Evolutionary conservation across 192 early-diverging fungal genomes (phyloP).

Genomic region (Backusella morwellensis): DNA sequence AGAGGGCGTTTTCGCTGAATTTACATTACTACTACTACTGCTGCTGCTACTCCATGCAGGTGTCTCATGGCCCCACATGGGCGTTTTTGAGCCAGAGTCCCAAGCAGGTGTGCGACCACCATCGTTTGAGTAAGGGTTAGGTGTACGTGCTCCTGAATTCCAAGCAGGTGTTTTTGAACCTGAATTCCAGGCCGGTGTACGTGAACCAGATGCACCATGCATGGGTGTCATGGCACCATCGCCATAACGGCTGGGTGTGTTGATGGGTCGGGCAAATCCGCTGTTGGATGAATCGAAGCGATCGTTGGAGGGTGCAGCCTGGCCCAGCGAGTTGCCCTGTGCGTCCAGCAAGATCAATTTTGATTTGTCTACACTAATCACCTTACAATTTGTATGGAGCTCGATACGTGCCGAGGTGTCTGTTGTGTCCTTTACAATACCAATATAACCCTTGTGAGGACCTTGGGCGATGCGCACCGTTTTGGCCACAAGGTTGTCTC

Average conservation of each 20-base stretch:
- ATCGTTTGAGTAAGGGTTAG: conserved; percentile 48
- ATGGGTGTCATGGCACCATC: conserved; percentile 49
- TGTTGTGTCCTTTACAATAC: conserved; percentile 88
- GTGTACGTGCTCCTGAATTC: conserved; percentile 53
- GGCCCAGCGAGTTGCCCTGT: conserved; percentile 49
- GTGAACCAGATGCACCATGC: conserved; percentile 27
- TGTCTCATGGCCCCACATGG: conserved; percentile 51
- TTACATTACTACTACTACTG: background rate
- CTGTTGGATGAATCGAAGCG: conserved; percentile 24
- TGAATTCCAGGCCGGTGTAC: conserved; percentile 21
- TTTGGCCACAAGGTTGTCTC: conserved; percentile 62
- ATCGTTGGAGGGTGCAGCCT: conserved; percentile 31
- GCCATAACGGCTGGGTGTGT: conserved; percentile 34
- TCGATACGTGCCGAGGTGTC: conserved; percentile 79
- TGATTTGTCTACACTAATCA: conserved; percentile 77
- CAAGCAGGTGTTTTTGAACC: conserved; percentile 53
- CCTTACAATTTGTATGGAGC: conserved; percentile 84
- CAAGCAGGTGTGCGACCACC: conserved; percentile 50
- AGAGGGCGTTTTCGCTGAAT: background rate
- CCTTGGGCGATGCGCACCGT: conserved; percentile 85
- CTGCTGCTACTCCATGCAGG: conserved; percentile 62
- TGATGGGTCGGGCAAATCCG: conserved; percentile 25
- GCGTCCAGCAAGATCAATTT: conserved; percentile 69
- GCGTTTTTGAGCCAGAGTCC: conserved; percentile 60
- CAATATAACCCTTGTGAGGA: conserved; percentile 96